Evolutionary conservation across 495 filamentous ascomycete species (phyloP), one percentile per base, ranked within the genome.

Genomic region (Chaetomidium leptoderma): DNA sequence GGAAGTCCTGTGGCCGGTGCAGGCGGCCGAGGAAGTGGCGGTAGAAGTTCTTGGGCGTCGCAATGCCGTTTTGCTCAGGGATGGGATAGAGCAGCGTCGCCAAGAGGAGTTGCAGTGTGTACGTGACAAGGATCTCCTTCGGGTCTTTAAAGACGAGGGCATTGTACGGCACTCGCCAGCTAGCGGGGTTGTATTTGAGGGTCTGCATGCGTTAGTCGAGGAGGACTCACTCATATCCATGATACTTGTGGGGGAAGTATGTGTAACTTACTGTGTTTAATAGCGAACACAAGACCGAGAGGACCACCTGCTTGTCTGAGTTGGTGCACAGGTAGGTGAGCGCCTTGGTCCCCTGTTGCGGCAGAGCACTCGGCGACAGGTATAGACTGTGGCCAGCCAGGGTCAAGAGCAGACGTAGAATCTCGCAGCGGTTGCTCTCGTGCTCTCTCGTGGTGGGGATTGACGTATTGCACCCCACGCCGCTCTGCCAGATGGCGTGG

Each of bases 401-500:
- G 0, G 91, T 91, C 57, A 99, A 78, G 36, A 99, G 77, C 61
- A 97, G 72, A 33, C 95, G 84, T 58, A 99, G 71, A 26, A 96
- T 86, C 69, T 99, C 93, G 62, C 87, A 89, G 29, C 93, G 84
- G 70, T 96, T 96, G 70, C 80, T 91, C 74, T 99, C 93, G 46
- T 88, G 83, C 58, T 96, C 89, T 71, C 89, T 96, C 37, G 81
- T 95, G 19, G 92, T 90, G 17, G 87, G 87, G 70, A 96, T 85
- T 2, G 90, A 80, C 7, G 88, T 89, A 69, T 95, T 95, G 73
- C 92, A 97, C 2, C 93, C 93, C 45, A 99, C 92, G 24, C 93
- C 93, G 63, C 88, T 97, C 71, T 97, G 91, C 93, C 93, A 99
- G 63, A 99, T 97, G 35, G 91, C 86, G 74, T 90, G 95, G 14